These are phyloP conservation scores for Mucor velutinosus DNA, from an alignment of 371 early-diverging fungal species.

Conservation along the genomic window DNA sequence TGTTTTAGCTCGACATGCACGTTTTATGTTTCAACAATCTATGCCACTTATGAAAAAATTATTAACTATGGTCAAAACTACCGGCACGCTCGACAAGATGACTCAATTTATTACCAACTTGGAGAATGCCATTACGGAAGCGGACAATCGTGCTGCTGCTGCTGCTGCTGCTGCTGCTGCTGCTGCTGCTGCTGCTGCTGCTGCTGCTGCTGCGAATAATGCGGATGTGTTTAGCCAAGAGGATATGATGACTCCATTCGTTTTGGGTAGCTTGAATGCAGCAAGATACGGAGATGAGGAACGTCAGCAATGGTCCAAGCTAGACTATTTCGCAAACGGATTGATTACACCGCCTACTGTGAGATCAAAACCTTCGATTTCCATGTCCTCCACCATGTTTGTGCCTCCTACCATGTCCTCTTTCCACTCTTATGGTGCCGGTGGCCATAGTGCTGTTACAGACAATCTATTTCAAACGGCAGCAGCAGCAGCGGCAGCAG, in stretches of 20 bases:
- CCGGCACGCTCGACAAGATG: conserved; percentile 15
- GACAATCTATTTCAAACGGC: background rate
- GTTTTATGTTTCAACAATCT: conserved; percentile 44
- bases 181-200: no score
- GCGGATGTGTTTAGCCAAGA: background rate
- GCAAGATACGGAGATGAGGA: conserved; percentile 16
- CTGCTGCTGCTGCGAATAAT: background rate
- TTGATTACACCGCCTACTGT: conserved; percentile 13
- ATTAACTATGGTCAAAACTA: background rate
- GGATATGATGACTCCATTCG: conserved; percentile 30
- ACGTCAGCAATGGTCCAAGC: conserved; percentile 20
- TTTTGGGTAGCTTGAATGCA: conserved; percentile 17
- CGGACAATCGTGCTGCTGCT: conserved; percentile 1
- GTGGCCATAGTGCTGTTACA: background rate
- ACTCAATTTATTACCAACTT: conserved; percentile 21
- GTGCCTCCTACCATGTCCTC: conserved; percentile 1
- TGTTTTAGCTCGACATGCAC: conserved; percentile 32
- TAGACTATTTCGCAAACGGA: conserved; percentile 17
- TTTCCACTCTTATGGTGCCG: background rate
- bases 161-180: conserved; percentile 8
- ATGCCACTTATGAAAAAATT: conserved; percentile 26
- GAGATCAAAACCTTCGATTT: conserved; percentile 10
- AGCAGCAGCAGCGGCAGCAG: background rate
- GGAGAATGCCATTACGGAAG: conserved; percentile 20
- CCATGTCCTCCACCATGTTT: conserved; percentile 16